Evolutionary conservation across 2,329 filamentous ascomycete genomes (phyloP), one percentile per base, ranked within the genome.

Genomic region (Penicillium polonicum): DNA sequence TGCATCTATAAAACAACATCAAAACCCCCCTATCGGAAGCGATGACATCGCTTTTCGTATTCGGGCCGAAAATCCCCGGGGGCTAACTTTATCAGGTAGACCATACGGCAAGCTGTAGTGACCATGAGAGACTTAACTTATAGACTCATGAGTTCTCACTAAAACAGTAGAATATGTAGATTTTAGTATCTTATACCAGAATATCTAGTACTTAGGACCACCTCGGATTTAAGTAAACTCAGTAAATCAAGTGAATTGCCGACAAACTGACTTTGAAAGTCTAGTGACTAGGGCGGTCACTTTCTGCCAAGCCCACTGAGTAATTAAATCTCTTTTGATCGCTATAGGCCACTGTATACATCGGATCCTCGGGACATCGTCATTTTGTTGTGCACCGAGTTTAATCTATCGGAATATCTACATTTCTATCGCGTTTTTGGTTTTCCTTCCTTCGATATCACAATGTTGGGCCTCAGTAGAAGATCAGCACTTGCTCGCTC

Each of bases 21-120:
- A 48, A 43, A n/a, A 6, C 8, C 21, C 17, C 36, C 13, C 9
- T 3, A 23, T 36, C 58, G 44, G 58, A 35, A 60, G 33, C 19
- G 25, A 46, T n/a, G 21, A 48, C 45, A 49, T 36, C 35, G 19
- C 25, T 52, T 42, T 52, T 59, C 55, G 52, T 57, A 19, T 23
- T 23, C 13, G 41, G 57, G 60, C 69, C 70, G 68, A 69, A 51
- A 65, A 65, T 64, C 66, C 59, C 70, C 68, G 62, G 52, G 61
- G 49, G n/a, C 61, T 60, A 65, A 63, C 66, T 63, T 49, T 55
- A 65, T 57, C 54, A 56, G 62, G 63, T 48, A 27, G 4, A n/a
- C 3, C 5, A 5, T 43, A 46, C 41, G 31, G 31, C 0, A 2
- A 2, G 0, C 2, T 8, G 1, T 1, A 52, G 50, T 17, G 50